Evolutionary conservation across 805 yeast species (phyloP), one percentile per base, ranked within the genome.

Genomic region (Metschnikowia koreensis): DNA sequence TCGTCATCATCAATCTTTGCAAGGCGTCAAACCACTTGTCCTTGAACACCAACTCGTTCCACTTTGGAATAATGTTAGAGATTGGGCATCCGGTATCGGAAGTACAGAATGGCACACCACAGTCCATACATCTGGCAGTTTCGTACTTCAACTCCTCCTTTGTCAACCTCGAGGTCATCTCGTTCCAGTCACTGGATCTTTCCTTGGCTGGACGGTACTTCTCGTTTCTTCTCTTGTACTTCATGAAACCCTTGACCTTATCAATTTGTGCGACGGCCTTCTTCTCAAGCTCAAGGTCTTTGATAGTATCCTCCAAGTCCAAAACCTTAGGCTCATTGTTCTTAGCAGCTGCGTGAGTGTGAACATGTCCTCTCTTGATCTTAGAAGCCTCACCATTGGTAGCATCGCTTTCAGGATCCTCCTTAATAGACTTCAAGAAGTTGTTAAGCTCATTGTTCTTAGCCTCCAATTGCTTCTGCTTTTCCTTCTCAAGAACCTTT

Each of bases 71-170:
- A 62, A 93, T 85, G 73, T 93, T 93, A 48, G 97, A 91, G 60
- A 93, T 87, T 48, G 99, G 99, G 76, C 99, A 93, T 54, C 99
- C 99, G 41, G 97, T 88, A 70, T 93, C 98, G 44, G 96, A 87
- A 66, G 93, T 96, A 79, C 99, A 93, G 83, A 93, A 93, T 53
- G 99, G 99, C 62, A 94, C 96, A 78, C 99, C 99, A 79, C 99
- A 93, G 74, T 93, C 98, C 96, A 94, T 93, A 81, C 99, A 93
- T 72, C 99, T 84, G 13, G 98, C 97, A 52, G 98, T 89, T 76
- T 93, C 97, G 68, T 80, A 82, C 68, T 84, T 82, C 65, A 93
- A 85, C 60, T 94, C 98, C 47, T 87, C 91, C 71, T 89, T 87
- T 51, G 90, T 77, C 61, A 93, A 77, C 50, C 97, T 82, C 12